A percentile compares a stretch with the other conserved stretches of the same genome.
phyloP scores from a whole-genome alignment of 116 monocot genomes.

The Zostera marina region DNA sequence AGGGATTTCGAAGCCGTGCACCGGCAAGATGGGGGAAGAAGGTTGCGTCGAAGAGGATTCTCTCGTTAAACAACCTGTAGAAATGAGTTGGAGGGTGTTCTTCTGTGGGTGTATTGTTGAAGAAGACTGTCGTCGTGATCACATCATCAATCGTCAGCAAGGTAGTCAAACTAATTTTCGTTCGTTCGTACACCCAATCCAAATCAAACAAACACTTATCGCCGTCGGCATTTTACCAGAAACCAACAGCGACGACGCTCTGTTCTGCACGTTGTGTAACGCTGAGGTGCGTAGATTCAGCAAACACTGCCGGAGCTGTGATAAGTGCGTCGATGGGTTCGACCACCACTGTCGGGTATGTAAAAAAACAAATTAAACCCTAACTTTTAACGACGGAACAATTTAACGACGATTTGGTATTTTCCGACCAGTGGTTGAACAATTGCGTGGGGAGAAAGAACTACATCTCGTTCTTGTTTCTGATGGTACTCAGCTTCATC shows the following conservation, averaged over 20 bases:
- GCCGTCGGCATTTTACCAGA: too few relatives aligned
- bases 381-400: background rate
- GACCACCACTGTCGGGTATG: constrained; percentile 90
- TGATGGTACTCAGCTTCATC: constrained; percentile 61
- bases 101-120: constrained; percentile 42
- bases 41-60: constrained; percentile 10
- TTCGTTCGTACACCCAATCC: too few relatives aligned
- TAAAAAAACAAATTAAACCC: background rate
- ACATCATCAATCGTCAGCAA: constrained; percentile 17
- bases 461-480: constrained; percentile 65
- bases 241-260: constrained; percentile 32
- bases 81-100: constrained; percentile 18
- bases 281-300: constrained; percentile 76
- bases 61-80: constrained; percentile 10
- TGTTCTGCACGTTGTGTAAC: constrained; percentile 82
- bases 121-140: constrained; percentile 54
- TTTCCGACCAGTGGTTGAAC: constrained; percentile 99
- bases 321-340: constrained; percentile 91
- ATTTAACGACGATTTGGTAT: too few relatives aligned
- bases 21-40: too few relatives aligned
- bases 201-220: too few relatives aligned
- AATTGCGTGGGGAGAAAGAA: constrained; percentile 89
- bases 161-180: too few relatives aligned
- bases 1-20: constrained; percentile 24
- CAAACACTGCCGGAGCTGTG: constrained; percentile 82